These are phyloP conservation scores for Cardamine occulta DNA, from an alignment of 345 rosid genomes.

Conservation along the genomic window DNA sequence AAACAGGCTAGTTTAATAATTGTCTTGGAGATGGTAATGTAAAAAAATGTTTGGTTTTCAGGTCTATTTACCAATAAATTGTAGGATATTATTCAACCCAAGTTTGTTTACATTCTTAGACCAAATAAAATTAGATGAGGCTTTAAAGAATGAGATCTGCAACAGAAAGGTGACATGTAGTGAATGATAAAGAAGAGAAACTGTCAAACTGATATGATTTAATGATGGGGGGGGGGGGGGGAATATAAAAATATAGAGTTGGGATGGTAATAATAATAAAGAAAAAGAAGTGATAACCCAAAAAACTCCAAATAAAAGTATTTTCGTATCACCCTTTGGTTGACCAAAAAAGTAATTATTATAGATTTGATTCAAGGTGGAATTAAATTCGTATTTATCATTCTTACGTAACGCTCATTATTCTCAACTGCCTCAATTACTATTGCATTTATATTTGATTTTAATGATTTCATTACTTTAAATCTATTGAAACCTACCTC, in stretches of 20 bases:
- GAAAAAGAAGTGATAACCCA: neutral
- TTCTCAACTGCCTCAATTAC: conserved; percentile 45
- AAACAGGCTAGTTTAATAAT: conserved; percentile 19
- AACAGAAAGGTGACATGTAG: conserved; percentile 33
- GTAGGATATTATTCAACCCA: neutral
- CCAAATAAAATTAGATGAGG: conserved; percentile 1
- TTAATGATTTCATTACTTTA: conserved; percentile 38
- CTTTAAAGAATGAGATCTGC: conserved; percentile 19
- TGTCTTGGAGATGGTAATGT: conserved; percentile 4
- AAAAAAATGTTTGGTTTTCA: neutral
- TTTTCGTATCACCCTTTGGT: neutral
- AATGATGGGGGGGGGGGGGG: neutral
- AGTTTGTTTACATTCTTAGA: neutral
- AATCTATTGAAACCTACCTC: conserved; percentile 40
- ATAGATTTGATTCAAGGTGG: conserved; percentile 23
- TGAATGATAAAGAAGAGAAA: conserved; percentile 10
- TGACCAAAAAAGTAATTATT: neutral
- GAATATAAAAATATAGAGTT: neutral
- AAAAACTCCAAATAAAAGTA: neutral
- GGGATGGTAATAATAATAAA: neutral
- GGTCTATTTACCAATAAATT: neutral
- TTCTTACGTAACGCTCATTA: conserved; percentile 44
- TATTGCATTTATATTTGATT: conserved; percentile 43
- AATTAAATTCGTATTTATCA: conserved; percentile 41
- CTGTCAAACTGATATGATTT: neutral